Percentiles rank a stretch among this genome's conserved stretches.
phyloP scores from a whole-genome alignment of 2,329 filamentous ascomycete species.

The Colletotrichum paranaense region DNA sequence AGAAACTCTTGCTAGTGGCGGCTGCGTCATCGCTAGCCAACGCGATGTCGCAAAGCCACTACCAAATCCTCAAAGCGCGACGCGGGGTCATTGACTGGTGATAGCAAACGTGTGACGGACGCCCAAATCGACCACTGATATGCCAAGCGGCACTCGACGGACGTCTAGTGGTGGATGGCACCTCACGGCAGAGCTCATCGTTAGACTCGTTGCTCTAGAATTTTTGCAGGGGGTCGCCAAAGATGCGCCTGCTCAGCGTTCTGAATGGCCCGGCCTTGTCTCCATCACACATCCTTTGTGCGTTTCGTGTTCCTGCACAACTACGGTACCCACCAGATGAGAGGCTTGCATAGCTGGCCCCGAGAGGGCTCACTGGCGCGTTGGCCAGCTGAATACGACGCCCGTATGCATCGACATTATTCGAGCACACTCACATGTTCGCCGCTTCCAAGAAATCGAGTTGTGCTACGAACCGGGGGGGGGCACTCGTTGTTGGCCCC shows the following conservation, averaged over 20 bases:
- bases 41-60: slow-evolving; percentile 21
- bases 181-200: slow-evolving; percentile 19
- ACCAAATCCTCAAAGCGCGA: slow-evolving; percentile 26
- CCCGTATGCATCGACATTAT: slow-evolving; percentile 33
- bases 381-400: slow-evolving; percentile 23
- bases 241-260: slow-evolving; percentile 9
- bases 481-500: background rate
- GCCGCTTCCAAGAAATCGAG: slow-evolving; percentile 28
- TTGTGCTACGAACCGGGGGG: slow-evolving; percentile 7
- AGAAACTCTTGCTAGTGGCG: slow-evolving; percentile 22
- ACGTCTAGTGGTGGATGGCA: slow-evolving; percentile 28
- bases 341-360: slow-evolving; percentile 5
- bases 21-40: slow-evolving; percentile 32
- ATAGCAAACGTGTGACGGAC: slow-evolving; percentile 5
- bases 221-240: slow-evolving; percentile 10
- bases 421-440: slow-evolving; percentile 32
- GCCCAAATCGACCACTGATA: slow-evolving; percentile 17
- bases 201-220: slow-evolving; percentile 20
- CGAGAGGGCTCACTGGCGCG: slow-evolving; percentile 18
- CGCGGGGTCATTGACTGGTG: slow-evolving; percentile 29
- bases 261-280: slow-evolving; percentile 23
- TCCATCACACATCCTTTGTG: slow-evolving; percentile 35
- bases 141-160: slow-evolving; percentile 14
- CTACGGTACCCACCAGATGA: slow-evolving; percentile 12
- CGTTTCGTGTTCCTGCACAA: slow-evolving; percentile 35